phyloP scores from a whole-genome alignment of 805 yeast species.

The Kockiozyma suomiensis region DNA sequence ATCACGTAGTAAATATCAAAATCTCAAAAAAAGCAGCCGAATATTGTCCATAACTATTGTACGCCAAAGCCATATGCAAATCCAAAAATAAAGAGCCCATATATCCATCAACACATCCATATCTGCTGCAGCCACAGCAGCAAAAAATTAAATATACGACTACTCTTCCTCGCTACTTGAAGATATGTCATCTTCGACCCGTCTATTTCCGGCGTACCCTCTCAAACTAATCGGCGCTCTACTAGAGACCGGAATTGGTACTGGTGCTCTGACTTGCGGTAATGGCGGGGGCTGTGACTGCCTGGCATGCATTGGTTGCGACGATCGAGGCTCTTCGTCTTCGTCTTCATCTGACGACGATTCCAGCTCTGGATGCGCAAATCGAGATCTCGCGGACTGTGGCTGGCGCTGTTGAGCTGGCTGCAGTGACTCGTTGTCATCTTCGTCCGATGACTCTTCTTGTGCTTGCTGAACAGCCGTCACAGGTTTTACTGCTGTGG shows the following conservation, averaged over 20 bases:
- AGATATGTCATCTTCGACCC: constrained; percentile 33
- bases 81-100: neutral
- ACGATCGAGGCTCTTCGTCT: neutral
- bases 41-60: too few relatives aligned
- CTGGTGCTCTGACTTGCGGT: constrained; percentile 1
- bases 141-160: neutral
- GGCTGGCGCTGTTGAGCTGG: constrained; percentile 6
- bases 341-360: constrained; percentile 30
- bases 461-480: neutral
- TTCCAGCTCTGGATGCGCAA: constrained; percentile 12
- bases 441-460: constrained; percentile 21
- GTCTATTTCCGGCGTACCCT: constrained; percentile 31
- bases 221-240: constrained; percentile 35
- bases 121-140: neutral
- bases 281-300: neutral
- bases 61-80: too few relatives aligned
- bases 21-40: too few relatives aligned
- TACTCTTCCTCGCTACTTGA: constrained; percentile 37
- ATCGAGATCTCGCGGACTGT: neutral
- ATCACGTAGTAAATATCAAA: too few relatives aligned
- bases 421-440: constrained; percentile 19
- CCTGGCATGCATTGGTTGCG: neutral
- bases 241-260: constrained; percentile 1
- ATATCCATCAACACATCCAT: neutral
- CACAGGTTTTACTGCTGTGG: neutral